These are phyloP conservation scores for Hordeum marinum DNA, from an alignment of 176 grass and related monocot genomes.

Conservation along the genomic window DNA sequence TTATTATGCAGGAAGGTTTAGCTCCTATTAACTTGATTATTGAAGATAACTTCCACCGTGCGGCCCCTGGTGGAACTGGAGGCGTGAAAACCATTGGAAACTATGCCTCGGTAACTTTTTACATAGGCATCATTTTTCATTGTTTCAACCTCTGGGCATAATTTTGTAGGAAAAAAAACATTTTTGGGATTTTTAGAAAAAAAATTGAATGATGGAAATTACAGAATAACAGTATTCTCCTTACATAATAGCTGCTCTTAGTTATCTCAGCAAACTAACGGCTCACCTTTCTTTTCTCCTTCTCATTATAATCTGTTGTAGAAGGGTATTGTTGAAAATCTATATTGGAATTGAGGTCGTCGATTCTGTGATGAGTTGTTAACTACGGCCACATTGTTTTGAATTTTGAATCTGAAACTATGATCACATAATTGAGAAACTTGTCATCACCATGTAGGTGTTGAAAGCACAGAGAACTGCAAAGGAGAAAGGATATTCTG, in stretches of 20 bases:
- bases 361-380: neutral
- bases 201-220: neutral
- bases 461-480: constrained; percentile 78
- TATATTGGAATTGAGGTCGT: neutral
- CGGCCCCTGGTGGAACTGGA: constrained; percentile 84
- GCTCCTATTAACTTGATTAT: constrained; percentile 92
- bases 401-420: neutral
- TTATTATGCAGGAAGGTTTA: constrained; percentile 66
- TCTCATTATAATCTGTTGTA: neutral
- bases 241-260: neutral
- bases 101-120: constrained; percentile 73
- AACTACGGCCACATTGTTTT: neutral
- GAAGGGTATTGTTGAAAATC: neutral
- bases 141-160: neutral
- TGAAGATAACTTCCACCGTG: constrained; percentile 80
- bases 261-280: neutral
- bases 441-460: constrained; percentile 47
- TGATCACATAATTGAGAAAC: constrained; percentile 2
- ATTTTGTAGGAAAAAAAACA: neutral
- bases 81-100: constrained; percentile 90
- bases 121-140: neutral
- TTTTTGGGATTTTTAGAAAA: too few relatives aligned
- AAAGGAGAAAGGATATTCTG: constrained; percentile 84
- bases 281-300: neutral
- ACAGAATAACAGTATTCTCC: neutral